Evolutionary conservation across 306 rosid species (phyloP), one percentile per base, ranked within the genome.

Genomic region (Begonia masoniana): DNA sequence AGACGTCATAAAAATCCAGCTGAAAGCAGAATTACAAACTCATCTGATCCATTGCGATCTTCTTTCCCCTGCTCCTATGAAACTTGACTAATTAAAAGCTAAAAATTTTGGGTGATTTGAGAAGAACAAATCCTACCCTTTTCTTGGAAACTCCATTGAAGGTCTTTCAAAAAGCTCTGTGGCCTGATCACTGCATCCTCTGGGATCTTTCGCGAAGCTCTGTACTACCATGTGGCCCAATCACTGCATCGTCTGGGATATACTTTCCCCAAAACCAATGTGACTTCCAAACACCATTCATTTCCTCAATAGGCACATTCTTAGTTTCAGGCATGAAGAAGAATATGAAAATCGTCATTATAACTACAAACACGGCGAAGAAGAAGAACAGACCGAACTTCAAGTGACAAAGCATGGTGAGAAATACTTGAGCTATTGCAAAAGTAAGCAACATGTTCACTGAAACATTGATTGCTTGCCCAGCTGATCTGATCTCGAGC

Each of bases 251-350:
- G 0, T 61, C 65, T 14, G 66, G 66, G 10, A 74, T 58, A 13
- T 46, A 74, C 50, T 59, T 68, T 4, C 55, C 53, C 88, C 88
- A 78, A 36, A 72, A 70, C 91, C 82, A 78, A 10, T 82, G 89
- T 17, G 64, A 41, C 39, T 42, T 82, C 85, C 76, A 75, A 12
- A 78, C 73, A 0, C 23, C 36, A 43, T 51, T 69, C 73, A 82
- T 82, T 52, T 73, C 79, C 73, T 79, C 86, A 13, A 79, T 68
- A 1, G 81, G 81, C 2, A 79, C 58, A 0, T 55, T 62, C 65
- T 71, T 82, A 0, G 86, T 82, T 76, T 82, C 86, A 0, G 92
- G 86, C 57, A 82, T 21, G 16, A 82, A 50, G 8, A 56, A 0
- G 57, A 5, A 41, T 3, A 69, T 13, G 59, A 82, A 82, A 23